phyloP scores from a whole-genome alignment of 2,329 filamentous ascomycete genomes.

The Xylaria hypoxylon region DNA sequence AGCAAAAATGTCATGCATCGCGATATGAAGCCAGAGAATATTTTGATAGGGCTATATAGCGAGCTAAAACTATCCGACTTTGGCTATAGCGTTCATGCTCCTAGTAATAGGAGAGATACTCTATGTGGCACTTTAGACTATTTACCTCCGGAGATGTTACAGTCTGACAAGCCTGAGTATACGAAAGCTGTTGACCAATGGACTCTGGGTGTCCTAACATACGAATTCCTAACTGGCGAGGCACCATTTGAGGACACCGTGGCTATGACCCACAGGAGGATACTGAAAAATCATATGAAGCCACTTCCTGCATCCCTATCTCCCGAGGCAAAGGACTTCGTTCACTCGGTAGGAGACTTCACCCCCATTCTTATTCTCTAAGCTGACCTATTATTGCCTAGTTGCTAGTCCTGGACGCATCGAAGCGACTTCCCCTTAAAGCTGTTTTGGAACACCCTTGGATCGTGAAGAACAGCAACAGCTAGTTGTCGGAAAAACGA shows the following conservation, averaged over 20 bases:
- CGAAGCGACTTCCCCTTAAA: conserved; percentile 89
- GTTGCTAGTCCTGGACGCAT: conserved; percentile 90
- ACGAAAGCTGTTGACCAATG: conserved; percentile 95
- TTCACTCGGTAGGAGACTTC: conserved; percentile 77
- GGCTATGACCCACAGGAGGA: conserved; percentile 90
- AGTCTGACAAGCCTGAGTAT: conserved; percentile 90
- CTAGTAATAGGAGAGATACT: conserved; percentile 89
- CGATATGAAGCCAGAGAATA: conserved; percentile 97
- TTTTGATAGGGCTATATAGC: conserved; percentile 91
- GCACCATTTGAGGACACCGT: conserved; percentile 97
- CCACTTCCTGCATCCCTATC: conserved; percentile 80
- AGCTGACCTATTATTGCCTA: conserved; percentile 51
- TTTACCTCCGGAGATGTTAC: conserved; percentile 96
- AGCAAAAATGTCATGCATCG: conserved; percentile 96
- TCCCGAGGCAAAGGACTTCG: conserved; percentile 87
- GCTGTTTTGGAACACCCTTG: conserved; percentile 93
- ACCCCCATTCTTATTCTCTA: conserved; percentile 13
- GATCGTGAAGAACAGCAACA: too few relatives aligned
- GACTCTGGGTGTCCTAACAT: conserved; percentile 93
- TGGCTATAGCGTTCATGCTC: conserved; percentile 96
- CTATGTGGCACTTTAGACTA: conserved; percentile 99
- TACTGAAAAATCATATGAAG: conserved; percentile 88
- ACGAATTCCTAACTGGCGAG: conserved; percentile 94
- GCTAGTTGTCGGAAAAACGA: too few relatives aligned
- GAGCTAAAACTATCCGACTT: conserved; percentile 99